phyloP scores from a whole-genome alignment of 1,139 yeast genomes.

The Blastobotrys indianensis region DNA sequence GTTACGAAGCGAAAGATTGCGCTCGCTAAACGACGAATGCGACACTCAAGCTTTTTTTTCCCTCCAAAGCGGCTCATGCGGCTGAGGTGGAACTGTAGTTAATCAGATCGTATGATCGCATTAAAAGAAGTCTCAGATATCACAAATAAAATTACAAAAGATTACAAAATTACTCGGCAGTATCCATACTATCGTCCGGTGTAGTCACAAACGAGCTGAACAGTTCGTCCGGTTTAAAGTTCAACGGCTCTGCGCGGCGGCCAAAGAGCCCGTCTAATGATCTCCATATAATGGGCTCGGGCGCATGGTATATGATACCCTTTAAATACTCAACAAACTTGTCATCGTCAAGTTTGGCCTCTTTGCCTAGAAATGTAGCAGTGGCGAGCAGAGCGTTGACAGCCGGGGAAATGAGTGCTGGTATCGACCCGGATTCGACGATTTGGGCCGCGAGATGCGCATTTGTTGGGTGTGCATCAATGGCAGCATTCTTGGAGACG shows the following conservation, averaged over 20 bases:
- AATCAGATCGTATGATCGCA: too few relatives aligned
- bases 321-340: slow-evolving; percentile 13
- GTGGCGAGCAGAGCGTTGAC: slow-evolving; percentile 19
- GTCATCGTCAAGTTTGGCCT: slow-evolving; percentile 3
- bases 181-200: background rate
- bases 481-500: slow-evolving; percentile 14
- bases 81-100: too few relatives aligned
- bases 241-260: slow-evolving; percentile 14
- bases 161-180: background rate
- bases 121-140: too few relatives aligned
- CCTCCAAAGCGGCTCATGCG: too few relatives aligned
- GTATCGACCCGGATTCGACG: slow-evolving; percentile 19
- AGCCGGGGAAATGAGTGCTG: slow-evolving; percentile 19
- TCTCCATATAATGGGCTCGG: slow-evolving; percentile 22
- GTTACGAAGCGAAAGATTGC: too few relatives aligned
- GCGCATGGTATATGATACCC: slow-evolving; percentile 18
- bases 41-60: too few relatives aligned
- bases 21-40: too few relatives aligned
- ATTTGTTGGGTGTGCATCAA: slow-evolving; percentile 7
- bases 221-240: slow-evolving; percentile 13
- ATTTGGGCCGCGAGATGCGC: slow-evolving; percentile 14
- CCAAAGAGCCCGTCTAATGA: slow-evolving; percentile 19
- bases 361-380: slow-evolving; percentile 8
- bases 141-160: too few relatives aligned
- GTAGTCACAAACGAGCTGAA: background rate